These are phyloP conservation scores for Phyllosticta paracitricarpa DNA, from an alignment of 2,329 filamentous ascomycete species.

Conservation along the genomic window DNA sequence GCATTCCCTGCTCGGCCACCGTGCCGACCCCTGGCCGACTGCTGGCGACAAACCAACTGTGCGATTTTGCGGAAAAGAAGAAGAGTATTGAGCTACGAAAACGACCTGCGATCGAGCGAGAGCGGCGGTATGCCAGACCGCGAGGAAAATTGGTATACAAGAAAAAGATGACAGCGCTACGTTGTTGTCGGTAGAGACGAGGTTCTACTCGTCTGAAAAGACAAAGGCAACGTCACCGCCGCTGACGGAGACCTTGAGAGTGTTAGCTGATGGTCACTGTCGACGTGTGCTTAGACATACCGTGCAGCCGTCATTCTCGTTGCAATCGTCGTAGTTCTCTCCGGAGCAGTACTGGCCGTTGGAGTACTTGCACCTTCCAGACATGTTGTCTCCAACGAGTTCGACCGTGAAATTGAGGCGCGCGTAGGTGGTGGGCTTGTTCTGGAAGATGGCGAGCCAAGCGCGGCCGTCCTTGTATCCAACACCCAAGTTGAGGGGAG, in stretches of 20 bases:
- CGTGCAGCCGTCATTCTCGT: conserved; percentile 59
- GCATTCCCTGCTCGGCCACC: no score
- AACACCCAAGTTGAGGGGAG: conserved; percentile 76
- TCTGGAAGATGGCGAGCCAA: conserved; percentile 78
- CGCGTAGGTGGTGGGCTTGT: conserved; percentile 62
- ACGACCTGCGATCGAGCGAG: background rate
- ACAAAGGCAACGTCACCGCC: conserved; percentile 1
- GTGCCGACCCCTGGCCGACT: no score
- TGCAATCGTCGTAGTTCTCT: conserved; percentile 37
- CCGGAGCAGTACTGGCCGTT: conserved; percentile 49
- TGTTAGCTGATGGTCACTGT: background rate
- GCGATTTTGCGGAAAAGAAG: background rate
- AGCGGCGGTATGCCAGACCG: background rate
- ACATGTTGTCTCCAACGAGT: conserved; percentile 56
- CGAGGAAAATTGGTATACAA: background rate
- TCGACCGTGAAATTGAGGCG: conserved; percentile 69
- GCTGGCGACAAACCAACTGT: background rate
- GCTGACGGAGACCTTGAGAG: conserved; percentile 4
- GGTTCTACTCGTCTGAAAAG: background rate
- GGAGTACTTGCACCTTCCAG: conserved; percentile 56
- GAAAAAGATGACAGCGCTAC: background rate
- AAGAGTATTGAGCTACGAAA: background rate
- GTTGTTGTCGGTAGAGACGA: background rate
- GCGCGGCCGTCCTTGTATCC: conserved; percentile 57
- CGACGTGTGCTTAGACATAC: conserved; percentile 46